These are phyloP conservation scores for Cutaneotrichosporon sp. DNA, from an alignment of 1,284 basidiomycete genomes.

Conservation along the genomic window DNA sequence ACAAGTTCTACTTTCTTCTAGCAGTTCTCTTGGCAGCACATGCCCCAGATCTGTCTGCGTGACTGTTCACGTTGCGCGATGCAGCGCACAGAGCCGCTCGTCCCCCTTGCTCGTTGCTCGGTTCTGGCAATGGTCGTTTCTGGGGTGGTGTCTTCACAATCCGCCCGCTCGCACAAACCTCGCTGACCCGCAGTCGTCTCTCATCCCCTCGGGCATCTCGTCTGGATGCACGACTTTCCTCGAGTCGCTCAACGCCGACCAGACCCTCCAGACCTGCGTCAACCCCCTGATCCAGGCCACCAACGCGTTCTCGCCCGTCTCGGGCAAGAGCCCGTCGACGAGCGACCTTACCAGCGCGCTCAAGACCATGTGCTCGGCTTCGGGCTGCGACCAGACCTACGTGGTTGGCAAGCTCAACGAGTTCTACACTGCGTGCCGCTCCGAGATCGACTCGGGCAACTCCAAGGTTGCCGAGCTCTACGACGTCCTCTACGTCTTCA, in stretches of 20 bases:
- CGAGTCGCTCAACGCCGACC: conserved; percentile 63
- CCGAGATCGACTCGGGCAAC: conserved; percentile 62
- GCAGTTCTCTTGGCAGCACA: neutral
- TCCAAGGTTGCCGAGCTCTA: conserved; percentile 64
- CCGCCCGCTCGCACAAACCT: neutral
- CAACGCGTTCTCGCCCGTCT: conserved; percentile 61
- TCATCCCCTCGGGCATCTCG: conserved; percentile 63
- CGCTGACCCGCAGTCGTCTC: conserved; percentile 22
- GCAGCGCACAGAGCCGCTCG: conserved; percentile 3
- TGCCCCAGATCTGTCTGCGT: neutral
- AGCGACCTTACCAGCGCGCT: conserved; percentile 61
- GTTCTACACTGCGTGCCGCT: conserved; percentile 69
- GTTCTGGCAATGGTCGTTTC: neutral
- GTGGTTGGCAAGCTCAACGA: conserved; percentile 64
- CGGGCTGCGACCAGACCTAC: conserved; percentile 62
- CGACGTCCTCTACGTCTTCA: conserved; percentile 72
- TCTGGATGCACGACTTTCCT: conserved; percentile 65
- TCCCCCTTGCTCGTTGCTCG: neutral
- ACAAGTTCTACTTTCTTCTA: no score
- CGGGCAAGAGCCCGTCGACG: conserved; percentile 59
- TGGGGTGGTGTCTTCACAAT: neutral
- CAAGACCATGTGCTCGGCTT: conserved; percentile 60
- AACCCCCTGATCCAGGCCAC: conserved; percentile 66
- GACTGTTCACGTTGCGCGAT: neutral
- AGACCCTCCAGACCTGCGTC: conserved; percentile 64